Conservation (phyloP, 2,329 filamentous ascomycete genomes). For the Trichoderma aggressivum region DNA sequence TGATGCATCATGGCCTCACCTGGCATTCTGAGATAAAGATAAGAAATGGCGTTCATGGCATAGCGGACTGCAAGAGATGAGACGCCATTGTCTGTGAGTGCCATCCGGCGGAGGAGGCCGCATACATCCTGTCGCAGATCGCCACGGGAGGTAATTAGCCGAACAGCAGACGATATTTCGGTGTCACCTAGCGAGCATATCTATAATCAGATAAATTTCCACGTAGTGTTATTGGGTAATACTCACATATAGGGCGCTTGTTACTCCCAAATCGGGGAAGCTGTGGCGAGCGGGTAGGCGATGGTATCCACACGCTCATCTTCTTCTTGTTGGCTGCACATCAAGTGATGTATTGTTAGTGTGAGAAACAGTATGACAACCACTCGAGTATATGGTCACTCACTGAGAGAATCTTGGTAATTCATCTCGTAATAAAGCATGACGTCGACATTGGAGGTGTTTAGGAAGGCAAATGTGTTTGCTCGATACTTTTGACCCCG, state of each 20-base stretch:
- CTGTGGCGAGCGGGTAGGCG: neutral
- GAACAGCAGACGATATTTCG: conserved; percentile 12
- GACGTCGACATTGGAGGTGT: neutral
- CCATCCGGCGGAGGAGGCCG: conserved; percentile 14
- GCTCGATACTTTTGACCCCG: neutral
- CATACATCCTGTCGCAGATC: conserved; percentile 16
- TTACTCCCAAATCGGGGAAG: conserved; percentile 7
- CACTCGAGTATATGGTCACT: neutral
- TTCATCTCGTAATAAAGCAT: conserved; percentile 7
- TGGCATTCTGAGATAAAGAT: neutral
- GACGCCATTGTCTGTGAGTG: conserved; percentile 8
- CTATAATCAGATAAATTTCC: neutral
- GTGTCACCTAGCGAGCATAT: neutral
- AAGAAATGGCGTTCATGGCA: conserved; percentile 17
- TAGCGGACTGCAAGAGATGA: conserved; percentile 18
- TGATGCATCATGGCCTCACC: conserved; percentile 10
- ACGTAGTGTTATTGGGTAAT: fast-evolving
- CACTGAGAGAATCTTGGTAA: neutral
- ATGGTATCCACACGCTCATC: neutral
- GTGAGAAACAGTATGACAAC: neutral
- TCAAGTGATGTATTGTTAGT: neutral
- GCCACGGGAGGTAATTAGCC: conserved; percentile 14
- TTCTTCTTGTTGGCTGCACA: neutral
- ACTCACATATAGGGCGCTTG: neutral
- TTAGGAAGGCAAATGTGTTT: neutral